Percentiles rank a stretch among this genome's conserved stretches.
These are phyloP conservation scores for Botrytis galanthina DNA, from an alignment of 2,329 filamentous ascomycete genomes.

Conservation along the genomic window DNA sequence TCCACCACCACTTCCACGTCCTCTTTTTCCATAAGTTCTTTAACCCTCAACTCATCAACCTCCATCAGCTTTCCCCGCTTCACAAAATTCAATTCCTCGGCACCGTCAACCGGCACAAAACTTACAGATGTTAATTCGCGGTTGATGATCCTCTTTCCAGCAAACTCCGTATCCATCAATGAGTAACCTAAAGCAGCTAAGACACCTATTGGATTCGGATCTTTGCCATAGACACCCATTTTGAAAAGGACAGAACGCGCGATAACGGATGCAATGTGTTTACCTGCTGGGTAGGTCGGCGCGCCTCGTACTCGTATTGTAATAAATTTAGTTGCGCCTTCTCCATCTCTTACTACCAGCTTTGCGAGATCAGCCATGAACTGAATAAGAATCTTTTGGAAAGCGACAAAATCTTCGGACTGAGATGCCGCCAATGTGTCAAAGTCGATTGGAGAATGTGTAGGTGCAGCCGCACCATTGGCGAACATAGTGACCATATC, in stretches of 20 bases:
- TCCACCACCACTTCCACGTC: background rate
- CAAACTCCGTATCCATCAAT: background rate
- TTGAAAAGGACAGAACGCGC: background rate
- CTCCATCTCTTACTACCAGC: background rate
- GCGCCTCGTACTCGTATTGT: background rate
- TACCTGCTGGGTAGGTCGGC: background rate
- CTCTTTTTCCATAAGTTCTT: background rate
- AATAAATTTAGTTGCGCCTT: background rate
- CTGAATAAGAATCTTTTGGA: background rate
- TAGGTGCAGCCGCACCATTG: background rate
- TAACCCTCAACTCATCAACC: background rate
- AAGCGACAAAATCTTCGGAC: background rate
- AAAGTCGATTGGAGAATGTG: background rate
- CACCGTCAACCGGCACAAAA: background rate
- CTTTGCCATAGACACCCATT: background rate
- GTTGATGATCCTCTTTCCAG: background rate
- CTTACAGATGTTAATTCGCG: background rate
- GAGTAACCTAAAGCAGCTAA: background rate
- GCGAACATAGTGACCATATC: background rate
- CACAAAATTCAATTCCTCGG: background rate
- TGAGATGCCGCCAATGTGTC: background rate
- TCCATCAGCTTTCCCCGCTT: background rate
- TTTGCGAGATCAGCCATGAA: conserved; percentile 1
- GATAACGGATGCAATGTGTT: background rate
- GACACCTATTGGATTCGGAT: background rate